Percentiles rank a stretch among this genome's conserved stretches.
These are phyloP conservation scores for Ogataea nonfermentans DNA, from an alignment of 805 yeast genomes.

Conservation along the genomic window DNA sequence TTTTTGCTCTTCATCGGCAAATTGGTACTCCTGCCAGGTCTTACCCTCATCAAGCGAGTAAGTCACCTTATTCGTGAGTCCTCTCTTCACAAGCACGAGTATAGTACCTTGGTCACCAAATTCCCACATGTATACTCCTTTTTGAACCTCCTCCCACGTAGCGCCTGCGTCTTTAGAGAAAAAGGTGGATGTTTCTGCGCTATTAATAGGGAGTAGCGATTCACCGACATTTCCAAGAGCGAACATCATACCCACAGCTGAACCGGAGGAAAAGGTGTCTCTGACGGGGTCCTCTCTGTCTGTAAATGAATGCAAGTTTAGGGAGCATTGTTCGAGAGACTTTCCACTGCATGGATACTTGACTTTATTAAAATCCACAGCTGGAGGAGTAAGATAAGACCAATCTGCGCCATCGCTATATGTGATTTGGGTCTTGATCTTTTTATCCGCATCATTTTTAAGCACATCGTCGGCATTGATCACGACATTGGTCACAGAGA, in stretches of 20 bases:
- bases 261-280: conserved; percentile 82
- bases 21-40: conserved; percentile 67
- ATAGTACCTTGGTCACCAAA: conserved; percentile 94
- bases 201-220: conserved; percentile 40
- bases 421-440: conserved; percentile 69
- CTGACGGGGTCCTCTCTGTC: conserved; percentile 72
- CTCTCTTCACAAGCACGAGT: conserved; percentile 64
- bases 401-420: conserved; percentile 93
- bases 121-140: conserved; percentile 88
- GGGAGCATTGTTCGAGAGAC: conserved; percentile 61
- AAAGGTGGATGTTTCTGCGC: conserved; percentile 57
- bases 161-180: conserved; percentile 88
- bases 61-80: conserved; percentile 51
- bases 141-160: conserved; percentile 76
- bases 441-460: conserved; percentile 39
- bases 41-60: conserved; percentile 81
- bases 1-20: conserved; percentile 52
- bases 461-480: conserved; percentile 46
- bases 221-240: conserved; percentile 95
- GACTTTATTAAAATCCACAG: conserved; percentile 57
- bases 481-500: conserved; percentile 71
- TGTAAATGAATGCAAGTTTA: conserved; percentile 87
- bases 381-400: conserved; percentile 70
- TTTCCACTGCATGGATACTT: conserved; percentile 48
- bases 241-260: conserved; percentile 85